Evolutionary conservation across 768 basidiomycete genomes (phyloP).

Genomic region (Tylopilus cervinicoccineus): DNA sequence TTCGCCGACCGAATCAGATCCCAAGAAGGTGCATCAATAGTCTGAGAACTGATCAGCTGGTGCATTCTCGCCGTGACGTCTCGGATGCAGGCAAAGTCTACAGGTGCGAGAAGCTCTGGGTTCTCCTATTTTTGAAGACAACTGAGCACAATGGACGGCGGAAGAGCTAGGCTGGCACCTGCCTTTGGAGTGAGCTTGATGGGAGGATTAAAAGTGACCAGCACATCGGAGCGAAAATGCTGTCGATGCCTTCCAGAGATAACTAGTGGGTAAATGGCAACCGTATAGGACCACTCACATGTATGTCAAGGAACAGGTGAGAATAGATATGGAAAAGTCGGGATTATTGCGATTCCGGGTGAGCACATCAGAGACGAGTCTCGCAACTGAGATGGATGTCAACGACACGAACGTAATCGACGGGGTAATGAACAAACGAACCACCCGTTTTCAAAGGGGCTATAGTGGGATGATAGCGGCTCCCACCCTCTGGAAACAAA

Average conservation of each 20-base stretch:
- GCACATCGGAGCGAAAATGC: conserved; percentile 83
- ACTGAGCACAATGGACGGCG: neutral
- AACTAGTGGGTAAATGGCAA: neutral
- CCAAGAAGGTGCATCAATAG: conserved; percentile 85
- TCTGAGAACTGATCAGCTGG: conserved; percentile 68
- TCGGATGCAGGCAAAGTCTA: conserved; percentile 59
- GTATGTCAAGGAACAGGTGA: conserved; percentile 80
- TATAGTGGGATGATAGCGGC: conserved; percentile 81
- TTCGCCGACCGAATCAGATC: conserved; percentile 70
- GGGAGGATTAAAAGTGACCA: conserved; percentile 77
- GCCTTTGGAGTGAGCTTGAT: conserved; percentile 65
- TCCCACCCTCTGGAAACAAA: conserved; percentile 84
- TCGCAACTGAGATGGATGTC: conserved; percentile 50
- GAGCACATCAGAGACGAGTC: conserved; percentile 75
- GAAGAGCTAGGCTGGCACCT: neutral
- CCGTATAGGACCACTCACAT: conserved; percentile 43
- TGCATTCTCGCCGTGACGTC: conserved; percentile 59
- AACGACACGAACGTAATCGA: neutral
- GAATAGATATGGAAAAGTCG: conserved; percentile 66
- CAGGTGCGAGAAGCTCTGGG: conserved; percentile 67
- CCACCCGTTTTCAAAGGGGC: conserved; percentile 87
- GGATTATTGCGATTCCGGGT: conserved; percentile 63
- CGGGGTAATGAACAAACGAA: conserved; percentile 25
- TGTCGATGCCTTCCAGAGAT: conserved; percentile 61
- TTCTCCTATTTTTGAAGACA: conserved; percentile 48